Conservation (phyloP, 345 rosid species). For the Rhizophora apiculata region DNA sequence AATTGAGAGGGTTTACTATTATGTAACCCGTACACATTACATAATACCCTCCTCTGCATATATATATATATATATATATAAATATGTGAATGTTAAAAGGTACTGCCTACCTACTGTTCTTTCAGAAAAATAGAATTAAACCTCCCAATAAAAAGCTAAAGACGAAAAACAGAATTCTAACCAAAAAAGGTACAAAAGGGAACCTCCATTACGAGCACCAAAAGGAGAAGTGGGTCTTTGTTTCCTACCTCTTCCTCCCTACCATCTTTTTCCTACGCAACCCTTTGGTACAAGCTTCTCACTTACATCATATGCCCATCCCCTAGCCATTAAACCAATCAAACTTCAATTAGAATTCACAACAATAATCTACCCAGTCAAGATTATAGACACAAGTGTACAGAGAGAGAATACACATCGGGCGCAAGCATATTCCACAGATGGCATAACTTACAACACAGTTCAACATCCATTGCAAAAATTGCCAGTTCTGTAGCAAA, state of each 20-base stretch:
- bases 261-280: conserved; percentile 13
- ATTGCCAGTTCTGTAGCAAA: conserved; percentile 11
- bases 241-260: neutral
- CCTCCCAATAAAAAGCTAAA: neutral
- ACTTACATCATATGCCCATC: neutral
- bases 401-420: conserved; percentile 20
- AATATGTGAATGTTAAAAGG: conserved; percentile 19
- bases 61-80: neutral
- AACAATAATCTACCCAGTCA: conserved; percentile 22
- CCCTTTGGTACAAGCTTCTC: neutral
- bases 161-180: conserved; percentile 5
- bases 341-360: conserved; percentile 23
- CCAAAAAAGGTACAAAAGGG: neutral
- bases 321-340: conserved; percentile 28
- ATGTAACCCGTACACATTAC: conserved; percentile 22
- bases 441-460: conserved; percentile 10
- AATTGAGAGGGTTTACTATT: conserved; percentile 19
- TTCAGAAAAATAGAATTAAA: conserved; percentile 17
- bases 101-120: conserved; percentile 2
- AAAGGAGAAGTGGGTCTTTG: conserved; percentile 2
- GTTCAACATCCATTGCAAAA: conserved; percentile 23
- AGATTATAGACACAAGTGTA: conserved; percentile 31
- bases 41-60: conserved; percentile 29
- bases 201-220: conserved; percentile 15
- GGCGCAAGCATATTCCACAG: conserved; percentile 23